A percentile compares a stretch with the other conserved stretches of the same genome.
Conservation (phyloP, 331 rosid genomes). For the Stylosanthes scabra region DNA sequence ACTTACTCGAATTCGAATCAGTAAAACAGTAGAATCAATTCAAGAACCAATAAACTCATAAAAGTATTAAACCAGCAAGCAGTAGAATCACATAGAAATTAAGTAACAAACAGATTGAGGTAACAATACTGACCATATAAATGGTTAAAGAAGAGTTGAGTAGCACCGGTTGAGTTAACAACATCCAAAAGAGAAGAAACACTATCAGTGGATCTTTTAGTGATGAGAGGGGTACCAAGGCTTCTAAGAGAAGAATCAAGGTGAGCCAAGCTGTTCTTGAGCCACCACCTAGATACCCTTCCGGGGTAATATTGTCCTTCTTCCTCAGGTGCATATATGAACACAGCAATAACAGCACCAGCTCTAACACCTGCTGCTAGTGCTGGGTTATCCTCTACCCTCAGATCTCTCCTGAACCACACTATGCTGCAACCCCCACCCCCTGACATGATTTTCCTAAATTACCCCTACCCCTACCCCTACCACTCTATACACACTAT, state of each 20-base stretch:
- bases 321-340: slow-evolving; percentile 96
- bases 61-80: neutral
- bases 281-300: slow-evolving; percentile 97
- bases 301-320: slow-evolving; percentile 91
- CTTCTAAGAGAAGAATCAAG: slow-evolving; percentile 84
- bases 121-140: slow-evolving; percentile 44
- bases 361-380: slow-evolving; percentile 87
- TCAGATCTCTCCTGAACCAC: slow-evolving; percentile 98
- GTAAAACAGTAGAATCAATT: no score
- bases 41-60: no score
- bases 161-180: slow-evolving; percentile 82
- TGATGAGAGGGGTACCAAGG: slow-evolving; percentile 78
- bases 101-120: neutral
- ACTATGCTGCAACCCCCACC: slow-evolving; percentile 96
- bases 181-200: slow-evolving; percentile 83
- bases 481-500: neutral
- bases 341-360: slow-evolving; percentile 82
- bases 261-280: slow-evolving; percentile 79
- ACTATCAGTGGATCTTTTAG: slow-evolving; percentile 76
- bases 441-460: slow-evolving; percentile 68
- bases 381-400: slow-evolving; percentile 95
- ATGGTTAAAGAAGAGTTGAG: slow-evolving; percentile 91
- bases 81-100: neutral
- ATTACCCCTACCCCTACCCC: slow-evolving; percentile 24
- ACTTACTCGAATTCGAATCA: no score